Percentiles rank a stretch among this genome's conserved stretches.
Conservation (phyloP, 2,329 filamentous ascomycete species). For the Ophiocordyceps sinensis region DNA sequence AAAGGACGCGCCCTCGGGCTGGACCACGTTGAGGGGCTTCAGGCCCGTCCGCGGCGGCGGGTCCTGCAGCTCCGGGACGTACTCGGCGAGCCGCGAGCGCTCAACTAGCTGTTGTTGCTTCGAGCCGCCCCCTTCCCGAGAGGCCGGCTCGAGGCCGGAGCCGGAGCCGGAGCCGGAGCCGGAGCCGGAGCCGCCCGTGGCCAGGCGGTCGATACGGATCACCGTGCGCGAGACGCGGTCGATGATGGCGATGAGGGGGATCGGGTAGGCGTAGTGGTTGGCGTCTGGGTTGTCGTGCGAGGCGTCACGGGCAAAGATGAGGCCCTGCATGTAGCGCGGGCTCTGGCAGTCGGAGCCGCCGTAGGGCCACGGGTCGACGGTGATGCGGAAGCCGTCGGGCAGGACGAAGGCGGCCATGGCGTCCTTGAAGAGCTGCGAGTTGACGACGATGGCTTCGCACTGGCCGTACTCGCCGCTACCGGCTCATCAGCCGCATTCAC, state of each 20-base stretch:
- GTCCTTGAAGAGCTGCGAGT: slow-evolving; percentile 29
- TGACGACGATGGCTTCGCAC: slow-evolving; percentile 24
- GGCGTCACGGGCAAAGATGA: slow-evolving; percentile 31
- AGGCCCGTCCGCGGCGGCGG: slow-evolving; percentile 32
- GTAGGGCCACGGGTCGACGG: slow-evolving; percentile 54
- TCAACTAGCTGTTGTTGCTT: slow-evolving; percentile 28
- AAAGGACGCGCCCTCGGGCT: slow-evolving; percentile 56
- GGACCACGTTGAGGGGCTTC: slow-evolving; percentile 59
- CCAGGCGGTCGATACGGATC: slow-evolving; percentile 41
- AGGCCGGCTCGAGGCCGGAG: slow-evolving; percentile 27
- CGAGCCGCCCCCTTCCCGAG: background rate
- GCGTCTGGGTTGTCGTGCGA: slow-evolving; percentile 33
- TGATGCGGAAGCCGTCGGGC: slow-evolving; percentile 26
- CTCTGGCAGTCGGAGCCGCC: slow-evolving; percentile 25
- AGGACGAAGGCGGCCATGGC: slow-evolving; percentile 31
- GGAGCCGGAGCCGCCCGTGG: slow-evolving; percentile 31
- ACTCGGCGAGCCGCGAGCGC: slow-evolving; percentile 25
- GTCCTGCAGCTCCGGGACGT: slow-evolving; percentile 35
- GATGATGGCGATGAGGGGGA: slow-evolving; percentile 46
- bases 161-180: slow-evolving; percentile 23
- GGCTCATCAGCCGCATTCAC: background rate
- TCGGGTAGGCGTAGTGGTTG: slow-evolving; percentile 47
- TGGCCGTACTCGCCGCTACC: slow-evolving; percentile 22
- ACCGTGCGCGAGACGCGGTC: slow-evolving; percentile 39
- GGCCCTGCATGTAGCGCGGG: slow-evolving; percentile 32